These are phyloP conservation scores for Chalaropsis ovoidea DNA, from an alignment of 2,329 filamentous ascomycete species.

Conservation along the genomic window DNA sequence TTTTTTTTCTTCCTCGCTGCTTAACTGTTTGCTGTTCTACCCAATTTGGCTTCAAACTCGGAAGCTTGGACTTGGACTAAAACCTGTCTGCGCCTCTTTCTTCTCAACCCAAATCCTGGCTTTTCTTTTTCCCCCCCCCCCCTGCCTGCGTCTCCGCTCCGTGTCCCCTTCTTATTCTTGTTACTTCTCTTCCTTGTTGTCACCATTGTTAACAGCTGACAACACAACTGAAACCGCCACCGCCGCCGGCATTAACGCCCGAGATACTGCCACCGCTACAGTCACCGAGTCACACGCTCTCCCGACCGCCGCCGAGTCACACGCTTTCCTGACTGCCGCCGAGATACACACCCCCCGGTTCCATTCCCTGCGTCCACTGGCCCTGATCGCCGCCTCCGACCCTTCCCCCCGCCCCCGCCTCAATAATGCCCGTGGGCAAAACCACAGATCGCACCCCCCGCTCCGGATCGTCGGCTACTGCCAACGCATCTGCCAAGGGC, in stretches of 20 bases:
- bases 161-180: neutral
- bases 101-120: neutral
- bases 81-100: constrained; percentile 8
- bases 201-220: too few species aligned
- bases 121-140: neutral
- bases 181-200: too few species aligned
- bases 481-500: constrained; percentile 17
- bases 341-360: neutral
- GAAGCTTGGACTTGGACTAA: constrained; percentile 10
- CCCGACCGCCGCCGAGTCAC: too few species aligned
- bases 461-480: constrained; percentile 17
- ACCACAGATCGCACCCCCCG: constrained; percentile 18
- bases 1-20: neutral
- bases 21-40: neutral
- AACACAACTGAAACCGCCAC: too few species aligned
- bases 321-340: too few species aligned
- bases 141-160: constrained; percentile 7
- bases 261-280: neutral
- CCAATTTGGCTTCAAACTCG: constrained; percentile 4
- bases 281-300: too few species aligned
- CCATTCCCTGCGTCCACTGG: neutral
- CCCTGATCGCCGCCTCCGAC: neutral
- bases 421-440: constrained; percentile 23
- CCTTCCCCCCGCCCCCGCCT: neutral
- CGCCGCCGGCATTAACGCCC: neutral